These are phyloP conservation scores for Hibiscus mutabilis DNA, from an alignment of 345 rosid genomes.

Conservation along the genomic window DNA sequence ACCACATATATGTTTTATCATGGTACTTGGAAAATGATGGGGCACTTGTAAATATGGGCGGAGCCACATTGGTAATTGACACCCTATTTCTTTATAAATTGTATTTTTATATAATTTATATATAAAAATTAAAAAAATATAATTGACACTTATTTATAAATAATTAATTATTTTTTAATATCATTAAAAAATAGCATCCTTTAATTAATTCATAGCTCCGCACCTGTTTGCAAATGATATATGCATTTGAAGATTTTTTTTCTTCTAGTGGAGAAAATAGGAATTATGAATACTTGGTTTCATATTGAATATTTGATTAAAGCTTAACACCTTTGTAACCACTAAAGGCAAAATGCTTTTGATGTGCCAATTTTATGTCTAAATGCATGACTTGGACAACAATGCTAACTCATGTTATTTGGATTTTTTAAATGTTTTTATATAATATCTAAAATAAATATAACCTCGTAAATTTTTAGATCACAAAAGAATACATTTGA, in stretches of 20 bases:
- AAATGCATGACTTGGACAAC: conserved; percentile 15
- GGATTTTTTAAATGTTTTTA: neutral
- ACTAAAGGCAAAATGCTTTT: neutral
- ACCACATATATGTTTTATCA: neutral
- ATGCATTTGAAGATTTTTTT: neutral
- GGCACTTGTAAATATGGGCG: no score
- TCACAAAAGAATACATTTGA: no score
- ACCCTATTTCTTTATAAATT: no score
- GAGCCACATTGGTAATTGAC: no score
- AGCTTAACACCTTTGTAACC: conserved; percentile 1
- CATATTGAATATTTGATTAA: neutral
- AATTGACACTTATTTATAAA: no score
- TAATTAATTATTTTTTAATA: no score
- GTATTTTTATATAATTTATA: no score
- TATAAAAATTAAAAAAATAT: no score
- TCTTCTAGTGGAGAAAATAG: neutral
- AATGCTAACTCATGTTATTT: neutral
- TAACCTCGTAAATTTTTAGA: no score
- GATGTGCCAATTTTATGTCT: conserved; percentile 24
- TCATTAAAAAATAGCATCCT: no score
- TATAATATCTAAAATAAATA: no score
- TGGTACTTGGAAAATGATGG: conserved; percentile 2
- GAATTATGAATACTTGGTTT: neutral
- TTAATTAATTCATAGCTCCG: no score
- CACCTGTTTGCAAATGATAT: neutral